These are phyloP conservation scores for Murraya paniculata DNA, from an alignment of 345 rosid genomes.

Conservation along the genomic window DNA sequence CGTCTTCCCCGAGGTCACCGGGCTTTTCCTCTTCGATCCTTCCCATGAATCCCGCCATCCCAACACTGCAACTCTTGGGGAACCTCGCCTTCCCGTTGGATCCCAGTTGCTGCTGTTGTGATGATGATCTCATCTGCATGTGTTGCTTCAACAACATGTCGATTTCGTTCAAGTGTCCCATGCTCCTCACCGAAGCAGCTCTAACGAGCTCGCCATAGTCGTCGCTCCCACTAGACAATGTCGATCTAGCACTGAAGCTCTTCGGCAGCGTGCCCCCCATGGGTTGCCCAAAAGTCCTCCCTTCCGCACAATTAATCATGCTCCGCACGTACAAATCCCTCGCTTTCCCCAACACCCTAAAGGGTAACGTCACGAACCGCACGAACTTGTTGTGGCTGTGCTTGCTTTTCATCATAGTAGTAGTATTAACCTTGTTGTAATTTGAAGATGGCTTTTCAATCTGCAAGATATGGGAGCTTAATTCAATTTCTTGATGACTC, in stretches of 20 bases:
- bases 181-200: constrained; percentile 57
- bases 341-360: constrained; percentile 51
- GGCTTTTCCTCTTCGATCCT: constrained; percentile 52
- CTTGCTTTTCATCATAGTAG: constrained; percentile 29
- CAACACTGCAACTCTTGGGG: constrained; percentile 52
- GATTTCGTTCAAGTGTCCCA: constrained; percentile 50
- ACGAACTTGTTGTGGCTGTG: constrained; percentile 45
- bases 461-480: too few species aligned
- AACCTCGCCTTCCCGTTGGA: constrained; percentile 13
- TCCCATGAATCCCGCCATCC: constrained; percentile 59
- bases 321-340: constrained; percentile 68
- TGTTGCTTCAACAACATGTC: constrained; percentile 42
- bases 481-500: too few species aligned
- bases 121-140: not conserved
- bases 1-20: constrained; percentile 28
- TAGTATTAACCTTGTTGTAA: too few species aligned
- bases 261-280: constrained; percentile 36
- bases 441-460: too few species aligned
- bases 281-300: constrained; percentile 23
- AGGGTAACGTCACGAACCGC: constrained; percentile 43
- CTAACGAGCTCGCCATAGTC: constrained; percentile 64
- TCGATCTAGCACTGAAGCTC: constrained; percentile 51
- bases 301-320: constrained; percentile 46
- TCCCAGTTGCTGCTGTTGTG: not conserved
- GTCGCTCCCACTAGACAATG: constrained; percentile 33